Evolutionary conservation across 2,329 filamentous ascomycete species (phyloP), one percentile per base, ranked within the genome.

Genomic region (Bipolaris oryzae): DNA sequence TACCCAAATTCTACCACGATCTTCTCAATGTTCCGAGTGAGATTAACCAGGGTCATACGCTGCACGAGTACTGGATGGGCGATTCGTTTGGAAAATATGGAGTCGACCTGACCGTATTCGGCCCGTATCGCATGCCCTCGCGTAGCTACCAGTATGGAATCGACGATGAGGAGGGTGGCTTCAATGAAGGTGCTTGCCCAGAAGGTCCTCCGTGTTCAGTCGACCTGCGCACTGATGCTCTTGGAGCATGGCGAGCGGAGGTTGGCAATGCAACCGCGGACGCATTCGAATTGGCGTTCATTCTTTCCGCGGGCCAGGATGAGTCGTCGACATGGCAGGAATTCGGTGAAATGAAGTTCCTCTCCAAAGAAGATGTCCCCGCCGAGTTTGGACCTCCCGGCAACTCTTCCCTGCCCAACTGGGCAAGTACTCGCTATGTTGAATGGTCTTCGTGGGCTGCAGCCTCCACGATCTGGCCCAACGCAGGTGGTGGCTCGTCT

Each of bases 41-140:
- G 3, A 66, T 84, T 28, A 84, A 84, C 54, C 73, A 73, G n/a
- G 77, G 77, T 3, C 82, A 83, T 57, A 84, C 82, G 2, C 71
- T 85, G 2, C 82, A 85, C 56, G 81, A 84, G 67, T 84, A 85
- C 63, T 84, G 82, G 82, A 84, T 84, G 82, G 81, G 81, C 50
- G 82, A 84, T 66, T 83, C 81, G 1, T 79, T 76, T 11, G 82
- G 82, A 2, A 76, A 79, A 16, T 84, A 79, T 55, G 82, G 82
- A 13, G 82, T 84, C 7, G 80, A 84, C 53, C 61, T 85, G 66
- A 84, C 81, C 0, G 78, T 79, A 0, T 85, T 83, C 54, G 82
- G 82, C 0, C 76, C 81, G 0, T 84, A 84, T 55, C 72, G 73
- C n/a, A 72, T 85, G 69, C 82, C 82, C 1, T 69, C 70, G 2